phyloP scores from a whole-genome alignment of 140 eudicot species.

The Ambrosia hybrid region DNA sequence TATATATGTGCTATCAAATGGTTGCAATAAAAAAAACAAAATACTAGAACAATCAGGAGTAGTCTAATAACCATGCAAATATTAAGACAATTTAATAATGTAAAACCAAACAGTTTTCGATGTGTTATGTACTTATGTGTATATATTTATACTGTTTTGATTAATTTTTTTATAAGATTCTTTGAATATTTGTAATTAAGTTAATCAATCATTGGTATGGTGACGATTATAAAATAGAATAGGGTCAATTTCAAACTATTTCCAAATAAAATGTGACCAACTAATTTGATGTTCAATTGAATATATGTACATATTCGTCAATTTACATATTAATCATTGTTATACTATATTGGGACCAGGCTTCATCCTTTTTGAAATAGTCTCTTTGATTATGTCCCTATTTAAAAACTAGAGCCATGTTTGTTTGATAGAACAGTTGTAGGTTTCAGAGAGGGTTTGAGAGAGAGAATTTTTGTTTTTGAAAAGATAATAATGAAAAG shows the following conservation, averaged over 20 bases:
- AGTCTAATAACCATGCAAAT: conserved; percentile 5
- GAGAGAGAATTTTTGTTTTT: no score
- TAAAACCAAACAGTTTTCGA: neutral
- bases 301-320: neutral
- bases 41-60: neutral
- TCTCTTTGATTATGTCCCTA: no score
- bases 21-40: neutral
- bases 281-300: neutral
- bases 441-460: no score
- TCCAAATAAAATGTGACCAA: neutral
- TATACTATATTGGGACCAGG: no score
- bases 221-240: neutral
- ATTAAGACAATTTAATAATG: neutral
- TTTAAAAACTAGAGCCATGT: no score
- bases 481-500: no score
- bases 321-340: no score
- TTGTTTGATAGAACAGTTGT: no score
- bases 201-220: neutral
- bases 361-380: no score
- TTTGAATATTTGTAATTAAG: neutral
- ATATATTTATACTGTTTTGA: neutral
- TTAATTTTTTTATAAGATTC: neutral
- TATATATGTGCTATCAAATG: no score
- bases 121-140: neutral
- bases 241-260: neutral